Evolutionary conservation across 2,329 filamentous ascomycete genomes (phyloP), one percentile per base, ranked within the genome.

Genomic region (Nothophaeocryptopus gaeumannii): DNA sequence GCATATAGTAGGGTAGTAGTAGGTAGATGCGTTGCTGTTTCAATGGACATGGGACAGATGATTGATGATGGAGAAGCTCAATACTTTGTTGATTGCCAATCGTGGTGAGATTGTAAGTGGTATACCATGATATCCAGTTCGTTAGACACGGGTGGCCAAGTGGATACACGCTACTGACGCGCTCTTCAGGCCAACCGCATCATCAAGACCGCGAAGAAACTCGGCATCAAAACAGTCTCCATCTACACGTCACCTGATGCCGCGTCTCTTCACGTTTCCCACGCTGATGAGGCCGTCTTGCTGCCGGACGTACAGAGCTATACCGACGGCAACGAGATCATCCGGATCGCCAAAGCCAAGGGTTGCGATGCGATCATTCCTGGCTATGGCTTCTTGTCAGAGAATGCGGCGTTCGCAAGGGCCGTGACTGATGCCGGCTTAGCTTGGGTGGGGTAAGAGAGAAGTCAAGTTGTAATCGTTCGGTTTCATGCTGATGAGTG

Each of bases 331-430:
- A 66, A 70, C 8, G 58, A 62, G 15, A 77, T 81, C 33, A 67
- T 84, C 13, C 61, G 70, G 3, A 72, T 83, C n/a, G 80, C 81
- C 8, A 73, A 72, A 36, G 63, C 70, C 2, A 68, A 74, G 11
- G 61, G 68, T 2, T 78, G 68, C 2, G 75, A 85, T 53, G 82
- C 81, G 3, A 74, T 86, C 12, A 81, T 84, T 42, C 83, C 83
- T 0, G 83, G 84, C 2, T 86, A 87, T 67, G 84, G 84, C 0
- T 86, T 85, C 52, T 66, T 87, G 1, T 79, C 78, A 0, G 83
- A 86, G 51, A 83, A 85, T 60, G 74, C 79, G 4, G 73, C 78
- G 4, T 86, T 86, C 61, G 82, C 83, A 0, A 63, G 71, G 15
- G 67, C 71, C 0, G 77, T 83, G 0, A 64, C 71, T 15, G 68